Base-by-base conservation (phyloP, 1,139 yeast species). In the Scheffersomyces cryptocercus region DNA sequence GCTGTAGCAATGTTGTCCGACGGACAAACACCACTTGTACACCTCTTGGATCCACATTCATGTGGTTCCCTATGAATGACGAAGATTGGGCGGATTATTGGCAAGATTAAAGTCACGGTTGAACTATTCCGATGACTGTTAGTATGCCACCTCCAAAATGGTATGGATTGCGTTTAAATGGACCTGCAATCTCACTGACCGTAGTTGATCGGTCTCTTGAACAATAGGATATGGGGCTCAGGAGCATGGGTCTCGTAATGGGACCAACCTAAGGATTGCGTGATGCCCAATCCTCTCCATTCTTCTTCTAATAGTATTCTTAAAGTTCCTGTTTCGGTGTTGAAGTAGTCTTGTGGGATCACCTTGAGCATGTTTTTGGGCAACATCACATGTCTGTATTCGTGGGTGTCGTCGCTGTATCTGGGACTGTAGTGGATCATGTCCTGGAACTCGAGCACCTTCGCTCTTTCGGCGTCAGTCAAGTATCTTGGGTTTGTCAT, bases 181-280 rank as follows among this genome's bases (percentile, higher is more conserved):
- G 20, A 20, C 7, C 26, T 20, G 26, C 20, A 16, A 16, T 4
- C 8, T 20, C 26, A 51, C 52, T 47, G 62, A 36, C 63, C 61
- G 43, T 65, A 68, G 52, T 70, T 71, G 44, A 67, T 70, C 44
- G 85, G 79, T 57, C 89, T 74, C 63, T 91, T 93, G 73, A 95
- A 95, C 51, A 95, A 75, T 50, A 95, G 72, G 49, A 95, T 93
- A 62, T 95, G 99, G 26, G 99, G 99, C 65, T 95, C 99, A 30
- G 99, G 99, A 0, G 97, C 84, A 66, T 95, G 99, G 41, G 97
- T 91, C 61, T 93, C 99, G 62, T 93, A 95, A 65, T 95, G 99
- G 41, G 81, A 95, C 99, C 99, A 95, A 1, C 99, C 99, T 48
- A 95, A 75, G 38, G 96, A 88, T 65, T 93, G 99, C 9, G 99